phyloP scores from a whole-genome alignment of 2,329 filamentous ascomycete species.

The Alternaria burnsii region DNA sequence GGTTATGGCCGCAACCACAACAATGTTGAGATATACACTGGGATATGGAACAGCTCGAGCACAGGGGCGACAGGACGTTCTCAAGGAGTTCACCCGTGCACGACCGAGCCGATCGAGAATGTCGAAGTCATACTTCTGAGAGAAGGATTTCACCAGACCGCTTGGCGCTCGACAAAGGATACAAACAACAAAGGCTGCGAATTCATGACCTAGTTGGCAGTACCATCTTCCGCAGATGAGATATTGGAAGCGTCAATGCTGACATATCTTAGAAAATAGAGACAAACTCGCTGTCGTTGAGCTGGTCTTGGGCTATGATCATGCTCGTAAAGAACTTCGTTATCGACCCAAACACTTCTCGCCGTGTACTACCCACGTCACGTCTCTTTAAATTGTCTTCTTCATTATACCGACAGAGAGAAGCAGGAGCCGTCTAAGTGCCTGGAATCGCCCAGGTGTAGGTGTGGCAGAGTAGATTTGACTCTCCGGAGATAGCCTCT shows the following conservation, averaged over 20 bases:
- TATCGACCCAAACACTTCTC: neutral
- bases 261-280: too few species aligned
- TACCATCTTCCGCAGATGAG: neutral
- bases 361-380: neutral
- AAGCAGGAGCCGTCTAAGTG: neutral
- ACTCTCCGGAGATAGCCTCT: neutral
- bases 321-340: neutral
- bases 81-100: neutral
- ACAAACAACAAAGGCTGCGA: neutral
- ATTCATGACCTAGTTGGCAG: neutral
- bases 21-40: neutral
- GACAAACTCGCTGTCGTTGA: neutral
- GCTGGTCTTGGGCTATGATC: neutral
- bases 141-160: neutral
- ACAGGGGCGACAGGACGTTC: neutral
- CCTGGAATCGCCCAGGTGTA: neutral
- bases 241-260: neutral
- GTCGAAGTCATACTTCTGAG: neutral
- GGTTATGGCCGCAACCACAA: neutral
- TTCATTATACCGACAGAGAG: neutral
- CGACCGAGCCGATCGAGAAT: neutral
- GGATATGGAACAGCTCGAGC: neutral
- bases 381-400: neutral
- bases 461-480: neutral
- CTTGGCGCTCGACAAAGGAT: neutral